Base-by-base conservation (phyloP, 768 basidiomycete species). In the Lyophyllum semitale region DNA sequence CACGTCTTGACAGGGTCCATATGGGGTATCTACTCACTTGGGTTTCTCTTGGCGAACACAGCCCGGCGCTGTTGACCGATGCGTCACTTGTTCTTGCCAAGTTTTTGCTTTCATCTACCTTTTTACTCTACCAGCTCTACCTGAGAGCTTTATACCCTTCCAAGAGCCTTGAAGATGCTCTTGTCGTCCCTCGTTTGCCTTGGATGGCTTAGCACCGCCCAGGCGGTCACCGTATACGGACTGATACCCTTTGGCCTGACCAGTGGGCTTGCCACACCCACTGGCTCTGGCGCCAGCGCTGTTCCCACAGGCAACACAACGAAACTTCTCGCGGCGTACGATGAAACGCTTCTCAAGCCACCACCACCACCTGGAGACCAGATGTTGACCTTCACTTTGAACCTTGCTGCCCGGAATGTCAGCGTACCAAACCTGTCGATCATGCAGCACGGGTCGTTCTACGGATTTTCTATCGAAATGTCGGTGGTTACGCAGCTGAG, bases 381-480 rank as follows among this genome's bases (percentile, higher is more conserved):
- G 0, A 70, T 77, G 7, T 61, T 73, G 4, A 73, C 64, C 23
- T 84, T 82, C 59, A 67, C 66, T n/a, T 55, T 87, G 1, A 68
- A 76, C 48, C 67, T 85, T 15, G 67, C 72, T 48, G 62, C 54
- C 13, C 68, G 68, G 46, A 75, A 69, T 20, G 65, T 58, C 6
- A 60, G 53, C 15, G 73, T 73, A 0, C 56, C 55, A 2, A 71
- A 70, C 1, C 47, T 76, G 41, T 76, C 74, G 15, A 75, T 77
- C 20, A 67, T 69, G 29, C 75, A 75, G 52, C 40, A 52, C 54
- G 84, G 83, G 15, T 76, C 81, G 15, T 89, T 89, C 61, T 77
- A 84, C 51, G 89, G 87, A 9, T 89, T 91, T 65, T 87, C 85
- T 4, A 79, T 91, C 44, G 89, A 91, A 69, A 77, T 88, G 74